Percentiles rank a stretch among this genome's conserved stretches.
Conservation (phyloP, 805 yeast genomes). For the Yamadazyma olivae region DNA sequence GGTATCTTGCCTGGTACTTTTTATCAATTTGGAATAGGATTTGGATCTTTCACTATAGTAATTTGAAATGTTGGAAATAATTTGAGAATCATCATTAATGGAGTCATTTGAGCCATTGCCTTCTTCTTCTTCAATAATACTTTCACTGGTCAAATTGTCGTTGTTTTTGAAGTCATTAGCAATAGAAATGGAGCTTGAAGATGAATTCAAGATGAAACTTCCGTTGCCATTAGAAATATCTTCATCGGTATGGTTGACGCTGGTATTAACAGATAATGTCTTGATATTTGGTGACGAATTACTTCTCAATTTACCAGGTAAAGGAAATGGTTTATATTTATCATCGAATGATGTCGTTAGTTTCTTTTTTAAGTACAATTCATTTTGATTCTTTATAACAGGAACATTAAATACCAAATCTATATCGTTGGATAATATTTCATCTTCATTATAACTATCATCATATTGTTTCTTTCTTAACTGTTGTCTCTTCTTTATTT, state of each 20-base stretch:
- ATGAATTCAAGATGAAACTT: slow-evolving; percentile 6
- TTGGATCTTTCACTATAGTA: slow-evolving; percentile 35
- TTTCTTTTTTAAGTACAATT: slow-evolving; percentile 21
- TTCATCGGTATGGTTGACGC: slow-evolving; percentile 7
- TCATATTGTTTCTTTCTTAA: slow-evolving; percentile 39
- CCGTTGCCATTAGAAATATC: slow-evolving; percentile 18
- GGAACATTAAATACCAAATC: slow-evolving; percentile 45
- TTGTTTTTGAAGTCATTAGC: not conserved
- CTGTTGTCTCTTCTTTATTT: slow-evolving; percentile 36
- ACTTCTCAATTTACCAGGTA: slow-evolving; percentile 24
- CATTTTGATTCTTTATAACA: slow-evolving; percentile 33
- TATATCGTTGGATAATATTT: slow-evolving; percentile 33
- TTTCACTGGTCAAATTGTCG: slow-evolving; percentile 3
- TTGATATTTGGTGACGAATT: slow-evolving; percentile 10
- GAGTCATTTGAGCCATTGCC: not conserved
- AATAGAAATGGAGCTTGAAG: not conserved
- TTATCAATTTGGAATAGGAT: slow-evolving; percentile 31
- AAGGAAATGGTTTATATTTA: slow-evolving; percentile 29
- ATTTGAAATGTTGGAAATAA: slow-evolving; percentile 33
- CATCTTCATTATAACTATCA: slow-evolving; percentile 40
- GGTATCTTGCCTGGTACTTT: slow-evolving; percentile 28
- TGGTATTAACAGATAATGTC: slow-evolving; percentile 4
- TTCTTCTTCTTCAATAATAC: slow-evolving; percentile 1
- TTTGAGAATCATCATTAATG: slow-evolving; percentile 25
- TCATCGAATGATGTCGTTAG: slow-evolving; percentile 13